A percentile compares a stretch with the other conserved stretches of the same genome.
These are phyloP conservation scores for Colletotrichum phormii DNA, from an alignment of 2,329 filamentous ascomycete species.

Conservation along the genomic window DNA sequence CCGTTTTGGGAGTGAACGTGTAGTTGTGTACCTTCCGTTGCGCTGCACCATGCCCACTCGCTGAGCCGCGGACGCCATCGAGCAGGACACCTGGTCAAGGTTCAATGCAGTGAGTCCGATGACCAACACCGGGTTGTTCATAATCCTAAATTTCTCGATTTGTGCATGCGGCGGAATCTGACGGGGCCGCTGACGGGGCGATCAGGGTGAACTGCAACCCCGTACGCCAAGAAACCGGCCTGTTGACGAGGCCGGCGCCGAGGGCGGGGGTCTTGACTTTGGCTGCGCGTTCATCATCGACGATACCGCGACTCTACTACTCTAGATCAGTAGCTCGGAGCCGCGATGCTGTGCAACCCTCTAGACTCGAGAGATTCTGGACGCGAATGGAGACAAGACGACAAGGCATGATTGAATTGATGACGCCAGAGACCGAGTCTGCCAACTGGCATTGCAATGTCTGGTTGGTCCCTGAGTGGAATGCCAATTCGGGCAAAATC, in stretches of 20 bases:
- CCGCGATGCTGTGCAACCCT: background rate
- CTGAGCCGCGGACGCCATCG: background rate
- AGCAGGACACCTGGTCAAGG: background rate
- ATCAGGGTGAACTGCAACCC: conserved; percentile 10
- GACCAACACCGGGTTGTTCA: background rate
- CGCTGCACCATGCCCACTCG: background rate
- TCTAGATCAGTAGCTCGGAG: background rate
- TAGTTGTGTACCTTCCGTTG: background rate
- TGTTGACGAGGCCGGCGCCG: conserved; percentile 27
- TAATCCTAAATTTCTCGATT: conserved; percentile 1
- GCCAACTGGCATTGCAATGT: conserved; percentile 13
- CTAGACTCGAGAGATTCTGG: background rate
- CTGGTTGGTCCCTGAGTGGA: conserved; percentile 21
- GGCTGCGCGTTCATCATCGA: background rate
- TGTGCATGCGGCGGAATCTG: conserved; percentile 22
- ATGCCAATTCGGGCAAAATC: conserved; percentile 14
- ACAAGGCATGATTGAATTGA: conserved; percentile 27
- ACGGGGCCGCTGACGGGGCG: conserved; percentile 18
- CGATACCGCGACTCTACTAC: background rate
- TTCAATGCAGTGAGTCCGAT: background rate
- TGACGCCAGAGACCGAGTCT: conserved; percentile 23
- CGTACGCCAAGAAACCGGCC: conserved; percentile 18
- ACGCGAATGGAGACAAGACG: conserved; percentile 5
- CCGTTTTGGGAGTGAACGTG: background rate
- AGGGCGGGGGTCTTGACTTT: conserved; percentile 21